These are phyloP conservation scores for Chrysoporthe cubensis DNA, from an alignment of 2,329 filamentous ascomycete species.

Conservation along the genomic window DNA sequence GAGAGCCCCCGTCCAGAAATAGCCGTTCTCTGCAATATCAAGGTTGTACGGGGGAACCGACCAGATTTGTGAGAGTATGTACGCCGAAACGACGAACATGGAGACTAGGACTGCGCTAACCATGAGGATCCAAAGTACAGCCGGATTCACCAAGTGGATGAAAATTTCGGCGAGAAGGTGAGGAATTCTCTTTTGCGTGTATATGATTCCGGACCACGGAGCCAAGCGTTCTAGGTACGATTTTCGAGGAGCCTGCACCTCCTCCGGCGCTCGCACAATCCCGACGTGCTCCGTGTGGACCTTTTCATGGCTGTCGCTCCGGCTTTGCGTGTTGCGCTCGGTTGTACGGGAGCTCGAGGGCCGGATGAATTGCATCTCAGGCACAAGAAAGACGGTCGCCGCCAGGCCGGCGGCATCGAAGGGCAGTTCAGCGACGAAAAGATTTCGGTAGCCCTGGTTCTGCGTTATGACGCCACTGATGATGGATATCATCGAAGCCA, in stretches of 20 bases:
- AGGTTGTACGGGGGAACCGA: conserved; percentile 39
- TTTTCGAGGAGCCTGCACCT: background rate
- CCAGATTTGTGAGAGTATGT: conserved; percentile 32
- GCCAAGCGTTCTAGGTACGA: conserved; percentile 21
- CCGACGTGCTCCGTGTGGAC: conserved; percentile 11
- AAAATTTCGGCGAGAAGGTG: conserved; percentile 30
- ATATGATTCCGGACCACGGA: conserved; percentile 15
- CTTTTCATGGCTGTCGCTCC: conserved; percentile 9
- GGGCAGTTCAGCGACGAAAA: conserved; percentile 38
- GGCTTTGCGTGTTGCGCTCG: background rate
- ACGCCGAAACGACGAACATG: conserved; percentile 30
- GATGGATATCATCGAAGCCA: conserved; percentile 37
- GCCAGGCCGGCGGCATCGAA: conserved; percentile 35
- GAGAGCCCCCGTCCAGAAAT: conserved; percentile 47
- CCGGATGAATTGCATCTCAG: conserved; percentile 35
- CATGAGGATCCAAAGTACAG: conserved; percentile 33
- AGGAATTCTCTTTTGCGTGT: conserved; percentile 26
- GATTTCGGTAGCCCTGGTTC: conserved; percentile 35
- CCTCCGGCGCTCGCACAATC: background rate
- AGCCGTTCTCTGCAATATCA: conserved; percentile 43
- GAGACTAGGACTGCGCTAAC: conserved; percentile 31
- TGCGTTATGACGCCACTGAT: conserved; percentile 36
- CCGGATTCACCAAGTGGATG: conserved; percentile 30
- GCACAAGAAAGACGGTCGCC: conserved; percentile 35
- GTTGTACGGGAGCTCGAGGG: background rate